Percentiles rank a stretch among this genome's conserved stretches.
These are phyloP conservation scores for Botryosphaeria dothidea DNA, from an alignment of 2,329 filamentous ascomycete species.

Conservation along the genomic window DNA sequence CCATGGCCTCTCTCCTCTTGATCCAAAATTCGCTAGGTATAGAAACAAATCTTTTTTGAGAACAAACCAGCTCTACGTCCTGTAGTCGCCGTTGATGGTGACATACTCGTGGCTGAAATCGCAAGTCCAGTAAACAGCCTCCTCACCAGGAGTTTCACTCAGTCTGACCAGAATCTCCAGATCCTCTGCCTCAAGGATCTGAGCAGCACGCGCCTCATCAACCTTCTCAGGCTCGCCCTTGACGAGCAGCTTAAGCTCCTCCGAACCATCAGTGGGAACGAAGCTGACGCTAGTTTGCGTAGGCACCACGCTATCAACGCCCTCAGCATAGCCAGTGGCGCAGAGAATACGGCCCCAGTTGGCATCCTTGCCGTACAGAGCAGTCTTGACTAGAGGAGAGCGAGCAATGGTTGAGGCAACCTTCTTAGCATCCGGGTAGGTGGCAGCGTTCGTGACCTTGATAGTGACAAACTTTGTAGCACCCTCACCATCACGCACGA, in stretches of 20 bases:
- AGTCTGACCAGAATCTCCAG: conserved; percentile 75
- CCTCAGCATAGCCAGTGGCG: conserved; percentile 79
- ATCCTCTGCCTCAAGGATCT: conserved; percentile 75
- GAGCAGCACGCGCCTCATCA: conserved; percentile 72
- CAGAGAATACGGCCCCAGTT: conserved; percentile 99
- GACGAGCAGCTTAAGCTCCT: conserved; percentile 74
- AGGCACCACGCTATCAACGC: conserved; percentile 65
- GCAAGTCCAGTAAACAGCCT: conserved; percentile 80
- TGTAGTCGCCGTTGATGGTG: conserved; percentile 68
- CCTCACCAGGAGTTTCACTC: conserved; percentile 62
- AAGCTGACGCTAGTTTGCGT: conserved; percentile 77
- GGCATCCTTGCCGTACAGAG: conserved; percentile 92
- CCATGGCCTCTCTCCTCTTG: neutral
- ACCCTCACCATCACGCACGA: conserved; percentile 94
- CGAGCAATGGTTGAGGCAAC: conserved; percentile 87
- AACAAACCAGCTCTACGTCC: conserved; percentile 47
- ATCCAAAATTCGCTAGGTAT: neutral
- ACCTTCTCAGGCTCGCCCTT: conserved; percentile 79
- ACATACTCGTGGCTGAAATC: conserved; percentile 85
- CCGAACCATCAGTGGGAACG: conserved; percentile 72
- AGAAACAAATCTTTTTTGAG: neutral
- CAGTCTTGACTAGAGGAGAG: conserved; percentile 94
- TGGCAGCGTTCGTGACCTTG: conserved; percentile 71
- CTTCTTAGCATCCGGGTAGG: conserved; percentile 70
- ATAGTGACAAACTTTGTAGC: conserved; percentile 98